phyloP scores from a whole-genome alignment of 148 eudicot genomes.

The Mesembryanthemum crystallinum region DNA sequence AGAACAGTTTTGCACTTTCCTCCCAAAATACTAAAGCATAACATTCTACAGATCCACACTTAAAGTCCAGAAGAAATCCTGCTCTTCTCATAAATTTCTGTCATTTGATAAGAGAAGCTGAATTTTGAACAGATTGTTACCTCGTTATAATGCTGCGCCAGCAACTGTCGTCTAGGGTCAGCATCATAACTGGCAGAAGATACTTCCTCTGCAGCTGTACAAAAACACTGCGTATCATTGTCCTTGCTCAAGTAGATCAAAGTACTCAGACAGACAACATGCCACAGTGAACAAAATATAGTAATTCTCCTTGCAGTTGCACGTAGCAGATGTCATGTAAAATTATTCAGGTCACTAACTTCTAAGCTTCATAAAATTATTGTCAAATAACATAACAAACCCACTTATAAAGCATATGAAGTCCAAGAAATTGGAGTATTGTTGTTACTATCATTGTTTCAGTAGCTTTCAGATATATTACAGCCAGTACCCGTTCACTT shows the following conservation, averaged over 20 bases:
- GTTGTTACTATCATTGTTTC: not conserved
- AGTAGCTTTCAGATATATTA: not conserved
- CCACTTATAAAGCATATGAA: not conserved
- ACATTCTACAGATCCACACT: no score
- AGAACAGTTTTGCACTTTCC: not conserved
- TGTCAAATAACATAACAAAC: not conserved
- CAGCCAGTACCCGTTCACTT: no score
- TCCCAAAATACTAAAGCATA: no score
- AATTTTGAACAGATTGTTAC: conserved; percentile 25
- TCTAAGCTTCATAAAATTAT: not conserved
- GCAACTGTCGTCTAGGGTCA: conserved; percentile 46
- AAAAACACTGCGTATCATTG: conserved; percentile 5
- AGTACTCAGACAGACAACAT: not conserved
- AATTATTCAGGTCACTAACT: not conserved
- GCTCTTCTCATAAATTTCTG: not conserved
- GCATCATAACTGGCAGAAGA: conserved; percentile 39
- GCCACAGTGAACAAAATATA: conserved; percentile 2
- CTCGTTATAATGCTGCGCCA: conserved; percentile 65
- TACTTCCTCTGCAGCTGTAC: conserved; percentile 58
- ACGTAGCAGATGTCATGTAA: not conserved
- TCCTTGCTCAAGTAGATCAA: not conserved
- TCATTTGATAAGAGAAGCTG: not conserved
- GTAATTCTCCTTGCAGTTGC: not conserved
- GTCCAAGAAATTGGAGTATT: no score
- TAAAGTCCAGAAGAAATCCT: no score